These are phyloP conservation scores for Fraxinus platypoda DNA, from an alignment of 305 asterid species.

Conservation along the genomic window DNA sequence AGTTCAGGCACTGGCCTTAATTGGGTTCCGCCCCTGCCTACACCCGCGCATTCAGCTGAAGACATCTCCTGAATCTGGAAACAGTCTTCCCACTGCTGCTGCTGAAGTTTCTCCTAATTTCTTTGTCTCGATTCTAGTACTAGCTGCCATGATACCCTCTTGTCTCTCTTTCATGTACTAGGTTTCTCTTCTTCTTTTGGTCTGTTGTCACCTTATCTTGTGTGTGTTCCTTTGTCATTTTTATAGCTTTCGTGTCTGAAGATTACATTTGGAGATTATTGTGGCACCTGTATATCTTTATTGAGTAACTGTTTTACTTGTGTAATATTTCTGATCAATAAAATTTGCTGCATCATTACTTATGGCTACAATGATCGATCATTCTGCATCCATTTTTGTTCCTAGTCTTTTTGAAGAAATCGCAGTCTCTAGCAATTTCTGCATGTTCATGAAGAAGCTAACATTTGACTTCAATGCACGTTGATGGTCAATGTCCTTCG, in stretches of 20 bases:
- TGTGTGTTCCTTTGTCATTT: background rate
- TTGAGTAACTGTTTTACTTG: background rate
- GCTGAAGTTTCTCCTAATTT: background rate
- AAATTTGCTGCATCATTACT: background rate
- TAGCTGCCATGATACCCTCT: slow-evolving; percentile 5
- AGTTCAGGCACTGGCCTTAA: too few relatives aligned
- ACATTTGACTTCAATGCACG: background rate
- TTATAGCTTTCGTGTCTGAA: background rate
- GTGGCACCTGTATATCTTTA: background rate
- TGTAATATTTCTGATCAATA: background rate
- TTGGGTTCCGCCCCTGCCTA: too few relatives aligned
- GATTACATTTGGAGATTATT: background rate
- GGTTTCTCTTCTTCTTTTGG: background rate
- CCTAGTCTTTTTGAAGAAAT: background rate
- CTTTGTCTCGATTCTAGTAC: background rate
- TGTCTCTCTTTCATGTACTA: background rate
- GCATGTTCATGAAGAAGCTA: background rate
- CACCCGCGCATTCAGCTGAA: background rate
- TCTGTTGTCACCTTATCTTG: background rate
- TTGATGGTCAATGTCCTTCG: background rate
- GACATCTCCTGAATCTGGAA: background rate
- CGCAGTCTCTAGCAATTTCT: background rate
- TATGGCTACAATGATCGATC: background rate
- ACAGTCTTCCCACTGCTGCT: background rate
- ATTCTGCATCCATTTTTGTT: background rate